Evolutionary conservation across 2,329 filamentous ascomycete genomes (phyloP).

Genomic region (Didymella glomerata): DNA sequence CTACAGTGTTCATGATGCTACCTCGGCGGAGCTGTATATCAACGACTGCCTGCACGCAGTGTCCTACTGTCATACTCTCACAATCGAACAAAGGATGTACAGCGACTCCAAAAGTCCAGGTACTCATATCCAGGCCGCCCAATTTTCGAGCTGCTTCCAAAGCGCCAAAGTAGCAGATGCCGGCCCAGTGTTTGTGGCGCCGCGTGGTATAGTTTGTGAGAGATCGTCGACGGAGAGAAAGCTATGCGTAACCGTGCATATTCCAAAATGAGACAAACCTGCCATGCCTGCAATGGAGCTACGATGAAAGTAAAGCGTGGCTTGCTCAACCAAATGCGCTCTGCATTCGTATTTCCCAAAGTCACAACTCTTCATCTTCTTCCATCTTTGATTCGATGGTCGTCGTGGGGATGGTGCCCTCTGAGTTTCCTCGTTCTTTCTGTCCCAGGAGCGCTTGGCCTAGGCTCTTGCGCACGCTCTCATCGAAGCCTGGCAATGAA

Average conservation of each 20-base stretch:
- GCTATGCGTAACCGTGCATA: not conserved
- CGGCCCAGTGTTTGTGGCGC: slow-evolving; percentile 16
- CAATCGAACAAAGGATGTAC: not conserved
- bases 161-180: slow-evolving; percentile 23
- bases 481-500: slow-evolving; percentile 63
- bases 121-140: slow-evolving; percentile 12
- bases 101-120: not conserved
- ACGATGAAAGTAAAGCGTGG: not conserved
- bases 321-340: slow-evolving; percentile 30
- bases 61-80: not conserved
- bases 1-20: slow-evolving; percentile 4
- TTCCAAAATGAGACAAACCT: not conserved
- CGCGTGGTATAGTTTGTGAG: slow-evolving; percentile 23
- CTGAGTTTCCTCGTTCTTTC: slow-evolving; percentile 47
- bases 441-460: slow-evolving; percentile 44
- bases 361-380: slow-evolving; percentile 58
- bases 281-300: not conserved
- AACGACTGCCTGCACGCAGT: not conserved
- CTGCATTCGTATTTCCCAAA: slow-evolving; percentile 36
- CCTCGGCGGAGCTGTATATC: not conserved
- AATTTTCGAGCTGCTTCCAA: slow-evolving; percentile 7
- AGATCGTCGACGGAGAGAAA: not conserved
- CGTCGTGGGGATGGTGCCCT: slow-evolving; percentile 37
- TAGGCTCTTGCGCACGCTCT: slow-evolving; percentile 51
- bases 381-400: slow-evolving; percentile 49